A percentile compares a stretch with the other conserved stretches of the same genome.
Evolutionary conservation across 2,329 filamentous ascomycete genomes (phyloP).

Genomic region (Paraphaeosphaeria sporulosa): DNA sequence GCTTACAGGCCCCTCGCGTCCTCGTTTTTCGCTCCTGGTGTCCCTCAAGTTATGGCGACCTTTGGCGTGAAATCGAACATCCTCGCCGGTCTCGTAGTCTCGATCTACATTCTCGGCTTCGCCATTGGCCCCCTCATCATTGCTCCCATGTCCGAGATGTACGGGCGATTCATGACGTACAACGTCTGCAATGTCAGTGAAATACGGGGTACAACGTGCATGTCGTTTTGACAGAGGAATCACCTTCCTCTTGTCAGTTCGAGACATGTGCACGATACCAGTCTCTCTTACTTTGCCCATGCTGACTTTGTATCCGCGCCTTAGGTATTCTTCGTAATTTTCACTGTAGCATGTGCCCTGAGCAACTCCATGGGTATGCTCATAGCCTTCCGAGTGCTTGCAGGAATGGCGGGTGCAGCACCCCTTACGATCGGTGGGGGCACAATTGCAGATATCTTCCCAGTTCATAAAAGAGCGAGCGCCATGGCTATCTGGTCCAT

Average conservation of each 20-base stretch:
- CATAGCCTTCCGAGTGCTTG: constrained; percentile 47
- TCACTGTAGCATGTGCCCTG: constrained; percentile 55
- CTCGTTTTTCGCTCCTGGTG: constrained; percentile 64
- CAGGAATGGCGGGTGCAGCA: constrained; percentile 43
- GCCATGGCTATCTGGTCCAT: constrained; percentile 49
- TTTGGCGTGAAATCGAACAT: constrained; percentile 42
- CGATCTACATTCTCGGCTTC: constrained; percentile 50
- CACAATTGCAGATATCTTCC: constrained; percentile 48
- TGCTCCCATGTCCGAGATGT: constrained; percentile 48
- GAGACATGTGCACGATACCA: neutral
- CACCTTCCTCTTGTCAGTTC: neutral
- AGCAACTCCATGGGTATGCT: constrained; percentile 47
- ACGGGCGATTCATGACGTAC: constrained; percentile 44
- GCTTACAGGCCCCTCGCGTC: constrained; percentile 42
- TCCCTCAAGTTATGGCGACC: constrained; percentile 57
- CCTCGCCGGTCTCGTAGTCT: constrained; percentile 48
- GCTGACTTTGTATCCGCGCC: neutral
- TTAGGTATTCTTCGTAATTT: constrained; percentile 58
- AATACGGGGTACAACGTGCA: neutral
- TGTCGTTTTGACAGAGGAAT: neutral
- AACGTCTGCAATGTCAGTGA: constrained; percentile 45
- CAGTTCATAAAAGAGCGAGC: constrained; percentile 40
- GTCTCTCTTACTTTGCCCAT: neutral
- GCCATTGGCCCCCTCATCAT: constrained; percentile 48
- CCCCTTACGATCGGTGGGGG: constrained; percentile 47